Base-by-base conservation (phyloP, 2,329 filamentous ascomycete species). In the Aureobasidium lini region DNA sequence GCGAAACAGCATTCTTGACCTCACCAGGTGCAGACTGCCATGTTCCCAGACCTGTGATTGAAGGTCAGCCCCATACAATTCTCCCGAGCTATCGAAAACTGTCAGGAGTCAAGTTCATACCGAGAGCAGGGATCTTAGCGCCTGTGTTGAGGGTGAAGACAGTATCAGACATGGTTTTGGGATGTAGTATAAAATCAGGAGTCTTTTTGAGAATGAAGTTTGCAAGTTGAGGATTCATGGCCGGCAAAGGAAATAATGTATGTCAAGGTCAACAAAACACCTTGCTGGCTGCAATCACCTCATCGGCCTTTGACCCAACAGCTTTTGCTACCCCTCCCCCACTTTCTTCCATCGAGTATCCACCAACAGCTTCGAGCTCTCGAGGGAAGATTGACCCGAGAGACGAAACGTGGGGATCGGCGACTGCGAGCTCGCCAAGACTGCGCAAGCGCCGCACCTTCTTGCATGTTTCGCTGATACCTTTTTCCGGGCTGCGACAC, bases 1-100 rank as follows among this genome's bases (percentile, higher is more conserved):
- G 75, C 32, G 73, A 65, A 6, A 80, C 77, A 15, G 77, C 76
- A 54, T 70, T 71, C 68, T 77, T 76, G 59, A 78, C 77, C 64
- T 79, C 71, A 28, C 77, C 76, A 32, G 75, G 72, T 36, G 57
- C 64, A 47, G 67, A 69, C 60, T 74, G 71, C 72, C 72, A 74
- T 28, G 72, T 75, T 40, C 72, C 72, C 18, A 74, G 64, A 34
- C 57, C 57, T 59, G 56, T 49, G 6, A 23, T 48, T 15, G 31
- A 13, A 18, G 3, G 9, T 50, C 29, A 54, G 54, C 18, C 29
- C 23, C 23, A 23, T 23, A 23, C 23, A 23, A 23, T 23, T 23
- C 23, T 23, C 23, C 23, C 23, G 23, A 23, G 23, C 23, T 23
- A 23, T 23, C 23, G 23, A 23, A 23, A 23, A 23, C 23, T 23